phyloP scores from a whole-genome alignment of 2,329 filamentous ascomycete genomes.

The Hymenoscyphus albidus region DNA sequence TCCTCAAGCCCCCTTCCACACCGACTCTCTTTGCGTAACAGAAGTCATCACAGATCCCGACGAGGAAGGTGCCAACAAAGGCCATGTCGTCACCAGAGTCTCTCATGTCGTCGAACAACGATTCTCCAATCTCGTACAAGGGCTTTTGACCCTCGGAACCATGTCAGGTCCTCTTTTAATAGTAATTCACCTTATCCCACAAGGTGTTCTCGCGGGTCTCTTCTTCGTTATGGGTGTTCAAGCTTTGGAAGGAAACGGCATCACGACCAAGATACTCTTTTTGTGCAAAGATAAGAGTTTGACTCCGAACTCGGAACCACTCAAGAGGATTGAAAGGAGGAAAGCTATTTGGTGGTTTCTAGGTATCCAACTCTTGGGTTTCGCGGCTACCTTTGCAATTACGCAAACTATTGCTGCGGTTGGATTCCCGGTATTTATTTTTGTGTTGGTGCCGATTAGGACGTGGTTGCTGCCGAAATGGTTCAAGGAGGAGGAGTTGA shows the following conservation, averaged over 20 bases:
- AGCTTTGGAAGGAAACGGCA: constrained; percentile 71
- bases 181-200: constrained; percentile 73
- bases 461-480: constrained; percentile 40
- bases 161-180: constrained; percentile 72
- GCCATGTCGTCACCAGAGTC: constrained; percentile 48
- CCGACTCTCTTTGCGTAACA: constrained; percentile 72
- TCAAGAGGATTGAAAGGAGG: constrained; percentile 58
- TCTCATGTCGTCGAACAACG: constrained; percentile 74
- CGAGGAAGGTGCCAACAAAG: constrained; percentile 53
- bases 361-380: constrained; percentile 62
- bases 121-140: constrained; percentile 73
- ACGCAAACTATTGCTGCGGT: constrained; percentile 80
- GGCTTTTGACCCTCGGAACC: constrained; percentile 71
- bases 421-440: constrained; percentile 57
- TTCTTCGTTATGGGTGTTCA: constrained; percentile 86
- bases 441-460: constrained; percentile 27
- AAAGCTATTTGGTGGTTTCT: constrained; percentile 69
- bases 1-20: constrained; percentile 80
- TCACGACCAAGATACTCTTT: constrained; percentile 71
- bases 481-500: constrained; percentile 29
- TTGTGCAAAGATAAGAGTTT: constrained; percentile 60
- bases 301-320: constrained; percentile 56
- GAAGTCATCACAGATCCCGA: constrained; percentile 47
- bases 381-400: constrained; percentile 76
- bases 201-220: constrained; percentile 73